These are phyloP conservation scores for Arabidopsis arenosa DNA, from an alignment of 345 rosid species.

Conservation along the genomic window DNA sequence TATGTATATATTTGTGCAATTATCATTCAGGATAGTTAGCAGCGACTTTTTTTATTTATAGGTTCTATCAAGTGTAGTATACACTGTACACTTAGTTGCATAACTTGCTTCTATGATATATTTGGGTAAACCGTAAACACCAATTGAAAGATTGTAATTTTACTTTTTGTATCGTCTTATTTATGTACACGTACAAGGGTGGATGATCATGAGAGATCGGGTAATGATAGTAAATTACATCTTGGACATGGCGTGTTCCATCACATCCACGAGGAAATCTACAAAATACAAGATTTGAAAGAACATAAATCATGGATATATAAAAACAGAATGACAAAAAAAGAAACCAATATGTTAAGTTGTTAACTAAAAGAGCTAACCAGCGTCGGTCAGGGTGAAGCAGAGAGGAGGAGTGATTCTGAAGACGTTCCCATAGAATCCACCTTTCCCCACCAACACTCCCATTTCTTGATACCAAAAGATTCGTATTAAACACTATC, in stretches of 20 bases:
- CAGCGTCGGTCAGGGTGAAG: slow-evolving; percentile 84
- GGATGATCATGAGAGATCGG: background rate
- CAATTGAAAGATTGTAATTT: background rate
- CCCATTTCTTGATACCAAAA: slow-evolving; percentile 64
- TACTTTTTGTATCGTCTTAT: background rate
- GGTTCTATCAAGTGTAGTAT: background rate
- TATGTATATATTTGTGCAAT: background rate
- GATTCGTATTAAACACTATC: background rate
- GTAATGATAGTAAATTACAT: slow-evolving; percentile 50
- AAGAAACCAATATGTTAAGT: background rate
- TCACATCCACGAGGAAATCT: slow-evolving; percentile 85
- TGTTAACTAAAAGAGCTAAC: slow-evolving; percentile 41
- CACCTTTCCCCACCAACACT: slow-evolving; percentile 87
- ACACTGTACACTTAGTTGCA: background rate
- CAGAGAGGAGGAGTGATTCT: slow-evolving; percentile 93
- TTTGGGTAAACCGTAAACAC: background rate
- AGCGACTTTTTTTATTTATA: background rate
- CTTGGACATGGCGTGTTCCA: slow-evolving; percentile 82
- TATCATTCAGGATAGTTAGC: background rate
- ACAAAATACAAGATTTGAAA: slow-evolving; percentile 29
- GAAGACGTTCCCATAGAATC: slow-evolving; percentile 79
- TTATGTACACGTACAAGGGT: slow-evolving; percentile 1
- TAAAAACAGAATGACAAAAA: background rate
- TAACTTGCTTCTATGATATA: background rate
- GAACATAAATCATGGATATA: background rate